A percentile compares a stretch with the other conserved stretches of the same genome.
These are phyloP conservation scores for Paraphoma chrysanthemicola DNA, from an alignment of 2,329 filamentous ascomycete species.

Conservation along the genomic window DNA sequence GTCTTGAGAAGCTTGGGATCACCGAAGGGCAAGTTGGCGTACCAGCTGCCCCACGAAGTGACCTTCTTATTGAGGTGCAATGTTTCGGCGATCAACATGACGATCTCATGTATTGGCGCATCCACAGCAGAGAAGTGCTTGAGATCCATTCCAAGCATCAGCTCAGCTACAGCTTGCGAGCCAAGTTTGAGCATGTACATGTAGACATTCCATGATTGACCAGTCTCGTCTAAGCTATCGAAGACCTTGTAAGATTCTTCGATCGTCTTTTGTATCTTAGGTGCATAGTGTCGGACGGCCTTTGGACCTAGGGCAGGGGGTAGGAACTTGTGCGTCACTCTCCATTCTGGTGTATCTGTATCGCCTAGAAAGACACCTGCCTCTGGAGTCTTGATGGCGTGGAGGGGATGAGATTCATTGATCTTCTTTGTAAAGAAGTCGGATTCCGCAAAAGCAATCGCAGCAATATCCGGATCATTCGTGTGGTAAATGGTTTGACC, in stretches of 20 bases:
- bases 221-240: conserved; percentile 56
- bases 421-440: conserved; percentile 54
- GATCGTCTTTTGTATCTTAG: conserved; percentile 64
- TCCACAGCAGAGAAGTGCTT: conserved; percentile 54
- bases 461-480: conserved; percentile 46
- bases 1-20: conserved; percentile 52
- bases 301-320: conserved; percentile 66
- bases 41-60: conserved; percentile 63
- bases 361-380: conserved; percentile 49
- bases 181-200: conserved; percentile 59
- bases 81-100: conserved; percentile 57
- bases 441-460: conserved; percentile 42
- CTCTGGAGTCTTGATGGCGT: conserved; percentile 38
- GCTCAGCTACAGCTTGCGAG: conserved; percentile 53
- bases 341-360: conserved; percentile 60
- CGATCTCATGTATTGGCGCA: conserved; percentile 60
- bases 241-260: conserved; percentile 59
- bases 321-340: conserved; percentile 66
- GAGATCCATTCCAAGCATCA: conserved; percentile 55
- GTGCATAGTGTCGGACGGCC: conserved; percentile 67
- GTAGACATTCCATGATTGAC: conserved; percentile 57
- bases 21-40: conserved; percentile 64
- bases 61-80: conserved; percentile 67
- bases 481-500: conserved; percentile 44
- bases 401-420: conserved; percentile 38